These are phyloP conservation scores for Fusarium nodosum DNA, from an alignment of 2,329 filamentous ascomycete genomes.

Conservation along the genomic window DNA sequence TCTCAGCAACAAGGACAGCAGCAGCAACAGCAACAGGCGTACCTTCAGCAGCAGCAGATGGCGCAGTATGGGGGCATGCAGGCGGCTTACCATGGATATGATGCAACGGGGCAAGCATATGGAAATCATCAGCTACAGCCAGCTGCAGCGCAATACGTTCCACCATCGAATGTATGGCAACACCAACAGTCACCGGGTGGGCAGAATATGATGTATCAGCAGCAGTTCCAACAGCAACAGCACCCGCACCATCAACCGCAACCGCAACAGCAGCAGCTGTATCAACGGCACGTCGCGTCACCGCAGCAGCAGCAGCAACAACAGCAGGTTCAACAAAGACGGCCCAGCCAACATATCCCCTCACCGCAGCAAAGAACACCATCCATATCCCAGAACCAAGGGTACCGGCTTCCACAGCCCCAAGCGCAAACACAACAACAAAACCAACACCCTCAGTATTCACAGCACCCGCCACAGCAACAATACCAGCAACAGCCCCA, in stretches of 20 bases:
- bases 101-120: slow-evolving; percentile 40
- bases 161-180: slow-evolving; percentile 51
- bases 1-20: slow-evolving; percentile 48
- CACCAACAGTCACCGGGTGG: slow-evolving; percentile 51
- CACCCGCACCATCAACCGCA: slow-evolving; percentile 37
- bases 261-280: slow-evolving; percentile 41
- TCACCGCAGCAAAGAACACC: slow-evolving; percentile 46
- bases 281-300: slow-evolving; percentile 49
- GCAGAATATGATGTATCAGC: slow-evolving; percentile 48
- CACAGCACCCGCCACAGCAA: slow-evolving; percentile 39
- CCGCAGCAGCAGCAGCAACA: slow-evolving; percentile 46
- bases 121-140: slow-evolving; percentile 44
- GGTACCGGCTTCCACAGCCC: slow-evolving; percentile 40
- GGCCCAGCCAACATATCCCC: slow-evolving; percentile 31
- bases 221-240: slow-evolving; percentile 53
- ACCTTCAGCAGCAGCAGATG: slow-evolving; percentile 47
- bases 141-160: slow-evolving; percentile 46
- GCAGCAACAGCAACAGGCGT: slow-evolving; percentile 47
- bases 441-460: slow-evolving; percentile 34
- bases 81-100: slow-evolving; percentile 46
- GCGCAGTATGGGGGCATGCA: slow-evolving; percentile 45
- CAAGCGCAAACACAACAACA: slow-evolving; percentile 43
- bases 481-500: slow-evolving; percentile 39
- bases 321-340: slow-evolving; percentile 38
- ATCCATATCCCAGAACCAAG: slow-evolving; percentile 43